These are phyloP conservation scores for Pyrus betulifolia DNA, from an alignment of 306 rosid genomes.

Conservation along the genomic window DNA sequence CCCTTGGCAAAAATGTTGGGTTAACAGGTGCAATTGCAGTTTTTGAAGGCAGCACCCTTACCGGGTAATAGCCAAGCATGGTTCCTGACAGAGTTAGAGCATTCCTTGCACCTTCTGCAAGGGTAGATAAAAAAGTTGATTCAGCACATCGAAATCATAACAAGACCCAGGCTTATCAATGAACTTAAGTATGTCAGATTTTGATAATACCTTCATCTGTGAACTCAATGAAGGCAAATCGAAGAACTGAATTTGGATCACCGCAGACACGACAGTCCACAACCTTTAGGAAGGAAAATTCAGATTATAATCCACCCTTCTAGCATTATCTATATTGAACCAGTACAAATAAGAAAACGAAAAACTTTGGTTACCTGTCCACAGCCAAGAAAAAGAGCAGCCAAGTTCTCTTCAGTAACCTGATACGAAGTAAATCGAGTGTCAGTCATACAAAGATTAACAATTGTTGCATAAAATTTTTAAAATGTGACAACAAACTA, in stretches of 20 bases:
- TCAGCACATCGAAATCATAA: slow-evolving; percentile 1
- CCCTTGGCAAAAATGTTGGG: slow-evolving; percentile 94
- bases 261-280: slow-evolving; percentile 98
- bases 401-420: slow-evolving; percentile 99
- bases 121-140: slow-evolving; percentile 20
- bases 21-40: slow-evolving; percentile 99
- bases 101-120: slow-evolving; percentile 87
- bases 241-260: slow-evolving; percentile 94
- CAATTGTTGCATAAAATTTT: background rate
- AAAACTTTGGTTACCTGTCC: slow-evolving; percentile 59
- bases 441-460: slow-evolving; percentile 6
- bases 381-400: slow-evolving; percentile 82
- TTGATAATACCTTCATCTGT: slow-evolving; percentile 80
- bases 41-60: slow-evolving; percentile 94
- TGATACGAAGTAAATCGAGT: slow-evolving; percentile 23
- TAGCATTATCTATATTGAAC: background rate
- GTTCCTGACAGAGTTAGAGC: slow-evolving; percentile 91
- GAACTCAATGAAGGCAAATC: slow-evolving; percentile 91
- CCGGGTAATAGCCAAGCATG: slow-evolving; percentile 86
- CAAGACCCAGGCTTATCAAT: background rate
- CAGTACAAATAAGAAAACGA: background rate
- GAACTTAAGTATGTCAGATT: background rate
- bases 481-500: slow-evolving; percentile 4
- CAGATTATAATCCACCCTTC: slow-evolving; percentile 16
- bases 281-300: slow-evolving; percentile 43